Evolutionary conservation across 306 rosid genomes (phyloP).

Genomic region (Morella rubra): DNA sequence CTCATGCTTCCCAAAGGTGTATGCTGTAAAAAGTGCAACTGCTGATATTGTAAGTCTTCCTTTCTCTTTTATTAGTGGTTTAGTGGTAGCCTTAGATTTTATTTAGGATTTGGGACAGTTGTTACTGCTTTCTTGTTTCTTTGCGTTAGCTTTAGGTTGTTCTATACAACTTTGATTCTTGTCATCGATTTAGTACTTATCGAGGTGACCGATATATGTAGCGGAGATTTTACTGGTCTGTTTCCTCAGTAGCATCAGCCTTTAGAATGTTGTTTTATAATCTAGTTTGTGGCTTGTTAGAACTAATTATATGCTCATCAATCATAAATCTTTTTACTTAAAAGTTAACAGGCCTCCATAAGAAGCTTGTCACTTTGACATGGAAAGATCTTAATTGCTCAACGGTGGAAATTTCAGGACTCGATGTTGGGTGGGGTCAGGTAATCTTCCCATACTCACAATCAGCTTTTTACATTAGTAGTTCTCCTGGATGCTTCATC

Average conservation of each 20-base stretch:
- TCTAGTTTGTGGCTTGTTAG: neutral
- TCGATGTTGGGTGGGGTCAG: slow-evolving; percentile 99
- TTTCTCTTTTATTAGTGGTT: neutral
- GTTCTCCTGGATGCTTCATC: slow-evolving; percentile 24
- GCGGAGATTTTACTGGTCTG: neutral
- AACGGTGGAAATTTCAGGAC: slow-evolving; percentile 82
- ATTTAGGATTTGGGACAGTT: neutral
- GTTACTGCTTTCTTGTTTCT: too few species aligned
- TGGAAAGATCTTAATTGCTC: slow-evolving; percentile 67
- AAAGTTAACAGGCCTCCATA: slow-evolving; percentile 73
- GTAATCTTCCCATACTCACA: slow-evolving; percentile 35
- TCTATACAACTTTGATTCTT: neutral
- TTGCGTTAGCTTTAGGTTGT: neutral
- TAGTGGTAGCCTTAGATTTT: slow-evolving; percentile 6
- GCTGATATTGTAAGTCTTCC: slow-evolving; percentile 86
- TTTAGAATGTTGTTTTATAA: neutral
- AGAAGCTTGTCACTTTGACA: slow-evolving; percentile 59
- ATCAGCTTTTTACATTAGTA: slow-evolving; percentile 18
- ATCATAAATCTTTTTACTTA: slow-evolving; percentile 29
- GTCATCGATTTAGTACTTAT: neutral
- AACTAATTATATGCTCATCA: slow-evolving; percentile 26
- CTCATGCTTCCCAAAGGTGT: slow-evolving; percentile 73
- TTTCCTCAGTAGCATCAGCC: neutral
- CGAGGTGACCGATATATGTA: neutral
- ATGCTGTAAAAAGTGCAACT: slow-evolving; percentile 82